Evolutionary conservation across 2,329 filamentous ascomycete genomes (phyloP).

Genomic region (Hypoxylon sp.): DNA sequence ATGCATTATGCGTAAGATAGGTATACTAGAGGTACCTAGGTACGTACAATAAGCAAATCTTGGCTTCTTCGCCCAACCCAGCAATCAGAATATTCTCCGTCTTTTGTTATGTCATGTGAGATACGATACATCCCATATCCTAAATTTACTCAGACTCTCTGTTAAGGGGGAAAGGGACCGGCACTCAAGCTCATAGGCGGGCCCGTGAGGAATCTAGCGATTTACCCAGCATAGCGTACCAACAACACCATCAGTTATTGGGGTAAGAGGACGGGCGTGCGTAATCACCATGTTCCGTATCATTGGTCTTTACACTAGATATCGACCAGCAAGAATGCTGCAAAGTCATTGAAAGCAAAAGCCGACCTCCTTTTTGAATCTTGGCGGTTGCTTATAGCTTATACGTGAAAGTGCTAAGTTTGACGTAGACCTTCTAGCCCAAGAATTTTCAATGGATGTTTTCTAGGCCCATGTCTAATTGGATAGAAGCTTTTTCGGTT

Average conservation of each 20-base stretch:
- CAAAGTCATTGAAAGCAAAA: background rate
- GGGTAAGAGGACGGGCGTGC: background rate
- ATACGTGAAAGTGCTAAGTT: constrained; percentile 1
- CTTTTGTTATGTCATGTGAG: constrained; percentile 29
- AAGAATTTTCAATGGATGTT: constrained; percentile 10
- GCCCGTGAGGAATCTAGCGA: constrained; percentile 29
- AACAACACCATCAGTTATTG: constrained; percentile 16
- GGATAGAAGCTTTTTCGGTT: constrained; percentile 25
- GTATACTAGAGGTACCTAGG: background rate
- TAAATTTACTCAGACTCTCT: background rate
- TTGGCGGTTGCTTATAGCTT: constrained; percentile 1
- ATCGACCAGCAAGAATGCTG: background rate
- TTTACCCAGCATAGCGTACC: constrained; percentile 28
- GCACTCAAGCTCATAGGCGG: constrained; percentile 10
- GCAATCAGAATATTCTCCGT: constrained; percentile 22
- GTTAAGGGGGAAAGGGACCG: constrained; percentile 19
- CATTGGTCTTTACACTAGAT: background rate
- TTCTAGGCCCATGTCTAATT: constrained; percentile 26
- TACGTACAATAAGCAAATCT: background rate
- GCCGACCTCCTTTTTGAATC: background rate
- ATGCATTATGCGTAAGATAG: constrained; percentile 31
- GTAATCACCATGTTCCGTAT: constrained; percentile 1
- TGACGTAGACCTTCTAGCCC: constrained; percentile 25
- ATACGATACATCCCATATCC: constrained; percentile 6
- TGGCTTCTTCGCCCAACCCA: constrained; percentile 25